These are phyloP conservation scores for Entophlyctis luteolus DNA, from an alignment of 192 early-diverging fungal genomes.

Conservation along the genomic window DNA sequence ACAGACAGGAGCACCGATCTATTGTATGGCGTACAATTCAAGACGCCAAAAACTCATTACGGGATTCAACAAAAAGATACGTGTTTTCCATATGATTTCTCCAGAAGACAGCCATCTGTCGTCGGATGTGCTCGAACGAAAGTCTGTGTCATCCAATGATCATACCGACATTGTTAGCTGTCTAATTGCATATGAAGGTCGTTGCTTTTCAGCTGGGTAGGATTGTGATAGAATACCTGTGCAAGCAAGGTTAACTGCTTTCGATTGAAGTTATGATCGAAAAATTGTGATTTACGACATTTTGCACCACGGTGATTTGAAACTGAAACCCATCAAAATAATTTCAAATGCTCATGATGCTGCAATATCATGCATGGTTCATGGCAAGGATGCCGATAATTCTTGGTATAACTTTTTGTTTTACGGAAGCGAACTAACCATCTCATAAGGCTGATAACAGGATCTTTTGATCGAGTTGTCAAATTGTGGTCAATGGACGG, in stretches of 20 bases:
- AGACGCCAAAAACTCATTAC: conserved; percentile 55
- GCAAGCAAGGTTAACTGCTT: background rate
- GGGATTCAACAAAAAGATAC: conserved; percentile 52
- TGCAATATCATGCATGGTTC: conserved; percentile 61
- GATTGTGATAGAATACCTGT: conserved; percentile 1
- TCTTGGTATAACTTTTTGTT: conserved; percentile 43
- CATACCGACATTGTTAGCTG: conserved; percentile 57
- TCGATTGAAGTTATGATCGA: conserved; percentile 43
- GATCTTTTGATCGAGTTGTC: conserved; percentile 57
- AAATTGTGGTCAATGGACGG: conserved; percentile 63
- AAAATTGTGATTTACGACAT: conserved; percentile 61
- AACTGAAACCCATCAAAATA: conserved; percentile 37
- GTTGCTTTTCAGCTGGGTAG: conserved; percentile 60
- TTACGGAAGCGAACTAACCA: background rate
- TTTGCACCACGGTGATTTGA: conserved; percentile 54
- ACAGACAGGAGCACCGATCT: conserved; percentile 53
- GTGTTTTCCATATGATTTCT: conserved; percentile 49
- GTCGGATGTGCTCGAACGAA: conserved; percentile 43
- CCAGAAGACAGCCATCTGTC: conserved; percentile 39
- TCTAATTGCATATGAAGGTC: conserved; percentile 51
- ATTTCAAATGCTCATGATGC: conserved; percentile 58
- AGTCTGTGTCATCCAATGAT: conserved; percentile 38
- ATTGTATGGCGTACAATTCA: conserved; percentile 55
- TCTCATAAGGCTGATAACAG: conserved; percentile 51
- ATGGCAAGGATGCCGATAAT: conserved; percentile 59